Evolutionary conservation across 2,329 filamentous ascomycete species (phyloP).

Genomic region (Pseudocercospora fuligena): DNA sequence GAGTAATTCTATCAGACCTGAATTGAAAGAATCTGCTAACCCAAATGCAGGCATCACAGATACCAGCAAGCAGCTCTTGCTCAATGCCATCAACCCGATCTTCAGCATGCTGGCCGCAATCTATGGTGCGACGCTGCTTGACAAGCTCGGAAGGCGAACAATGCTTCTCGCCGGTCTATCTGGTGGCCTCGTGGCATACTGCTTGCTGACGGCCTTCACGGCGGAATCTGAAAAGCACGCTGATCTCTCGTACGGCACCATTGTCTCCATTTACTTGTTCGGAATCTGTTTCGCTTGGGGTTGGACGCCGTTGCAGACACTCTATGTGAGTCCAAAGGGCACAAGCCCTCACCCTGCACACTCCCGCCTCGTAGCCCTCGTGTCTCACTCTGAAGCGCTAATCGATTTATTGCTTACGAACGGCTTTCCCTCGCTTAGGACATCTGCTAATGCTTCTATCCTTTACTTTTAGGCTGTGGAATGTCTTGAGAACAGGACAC

Average conservation of each 20-base stretch:
- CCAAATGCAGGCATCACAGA: constrained; percentile 39
- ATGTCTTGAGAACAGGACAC: constrained; percentile 45
- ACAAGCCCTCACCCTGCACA: no score
- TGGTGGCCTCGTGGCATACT: constrained; percentile 43
- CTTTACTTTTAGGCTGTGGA: constrained; percentile 36
- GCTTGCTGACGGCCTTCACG: constrained; percentile 45
- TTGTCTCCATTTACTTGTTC: constrained; percentile 48
- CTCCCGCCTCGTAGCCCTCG: no score
- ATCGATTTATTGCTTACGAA: no score
- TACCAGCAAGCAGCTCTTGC: constrained; percentile 44
- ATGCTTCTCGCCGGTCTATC: constrained; percentile 45
- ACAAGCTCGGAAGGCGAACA: constrained; percentile 36
- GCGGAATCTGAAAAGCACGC: constrained; percentile 30
- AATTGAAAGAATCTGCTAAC: not conserved
- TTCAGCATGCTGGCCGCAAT: constrained; percentile 45
- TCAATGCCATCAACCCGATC: constrained; percentile 50
- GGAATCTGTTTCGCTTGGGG: constrained; percentile 48
- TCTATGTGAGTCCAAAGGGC: no score
- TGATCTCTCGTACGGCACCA: constrained; percentile 42
- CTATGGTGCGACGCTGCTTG: constrained; percentile 43
- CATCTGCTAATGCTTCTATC: no score
- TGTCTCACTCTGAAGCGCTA: no score
- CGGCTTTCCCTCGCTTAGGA: no score
- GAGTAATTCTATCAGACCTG: not conserved
- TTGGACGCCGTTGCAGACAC: constrained; percentile 47